phyloP scores from a whole-genome alignment of 768 basidiomycete genomes.

The Suillus weaverae region DNA sequence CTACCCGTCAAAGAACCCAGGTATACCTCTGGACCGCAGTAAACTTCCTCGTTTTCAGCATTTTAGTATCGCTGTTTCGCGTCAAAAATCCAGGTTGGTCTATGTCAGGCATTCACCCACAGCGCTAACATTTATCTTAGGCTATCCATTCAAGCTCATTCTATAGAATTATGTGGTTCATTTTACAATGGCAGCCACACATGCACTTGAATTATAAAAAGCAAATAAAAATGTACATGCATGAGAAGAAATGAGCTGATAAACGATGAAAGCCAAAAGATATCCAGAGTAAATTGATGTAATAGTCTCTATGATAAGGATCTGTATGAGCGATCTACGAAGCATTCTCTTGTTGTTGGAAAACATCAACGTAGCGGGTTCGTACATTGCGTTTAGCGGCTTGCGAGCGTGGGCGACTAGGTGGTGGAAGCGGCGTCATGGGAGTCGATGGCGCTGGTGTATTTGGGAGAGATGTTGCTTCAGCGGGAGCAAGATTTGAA shows the following conservation, averaged over 20 bases:
- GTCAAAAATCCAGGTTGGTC: conserved; percentile 83
- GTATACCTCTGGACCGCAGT: conserved; percentile 88
- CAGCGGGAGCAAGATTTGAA: conserved; percentile 62
- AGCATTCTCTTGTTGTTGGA: conserved; percentile 53
- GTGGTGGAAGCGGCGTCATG: conserved; percentile 35
- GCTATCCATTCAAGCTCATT: conserved; percentile 80
- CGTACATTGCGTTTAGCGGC: conserved; percentile 74
- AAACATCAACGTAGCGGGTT: conserved; percentile 89
- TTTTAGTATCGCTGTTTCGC: conserved; percentile 83
- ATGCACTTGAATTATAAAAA: conserved; percentile 14
- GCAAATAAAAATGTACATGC: conserved; percentile 7
- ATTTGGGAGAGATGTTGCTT: conserved; percentile 35
- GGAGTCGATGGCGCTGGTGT: conserved; percentile 22
- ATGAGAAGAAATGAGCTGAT: conserved; percentile 17
- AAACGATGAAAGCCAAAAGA: conserved; percentile 14
- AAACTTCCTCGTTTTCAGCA: conserved; percentile 80
- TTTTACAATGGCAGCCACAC: conserved; percentile 14
- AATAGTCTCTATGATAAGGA: conserved; percentile 5
- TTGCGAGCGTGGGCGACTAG: conserved; percentile 52
- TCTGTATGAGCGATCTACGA: conserved; percentile 13
- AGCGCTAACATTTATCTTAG: conserved; percentile 34
- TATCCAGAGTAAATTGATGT: conserved; percentile 4
- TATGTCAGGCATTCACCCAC: background rate
- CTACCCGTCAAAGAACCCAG: conserved; percentile 76
- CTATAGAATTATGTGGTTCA: conserved; percentile 42